phyloP scores from a whole-genome alignment of 1,284 basidiomycete genomes.

The Ceratobasidium sp. region DNA sequence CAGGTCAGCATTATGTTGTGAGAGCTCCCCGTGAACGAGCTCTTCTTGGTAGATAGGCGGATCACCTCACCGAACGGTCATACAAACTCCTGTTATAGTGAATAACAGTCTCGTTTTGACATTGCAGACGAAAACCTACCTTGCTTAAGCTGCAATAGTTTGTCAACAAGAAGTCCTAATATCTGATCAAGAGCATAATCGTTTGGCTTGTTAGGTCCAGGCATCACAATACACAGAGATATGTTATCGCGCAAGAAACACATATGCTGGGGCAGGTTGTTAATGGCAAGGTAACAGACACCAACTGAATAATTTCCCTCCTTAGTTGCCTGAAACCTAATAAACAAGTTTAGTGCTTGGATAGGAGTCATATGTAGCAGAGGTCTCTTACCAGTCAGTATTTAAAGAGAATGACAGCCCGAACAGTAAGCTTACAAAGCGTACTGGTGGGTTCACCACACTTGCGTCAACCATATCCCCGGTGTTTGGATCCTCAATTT shows the following conservation, averaged over 20 bases:
- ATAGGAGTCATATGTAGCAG: not conserved
- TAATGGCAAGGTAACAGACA: slow-evolving; percentile 3
- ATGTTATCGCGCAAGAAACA: slow-evolving; percentile 18
- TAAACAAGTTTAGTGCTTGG: not conserved
- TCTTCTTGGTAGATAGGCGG: not conserved
- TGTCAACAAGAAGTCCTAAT: slow-evolving; percentile 3
- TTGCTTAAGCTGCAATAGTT: slow-evolving; percentile 13
- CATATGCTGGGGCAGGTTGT: slow-evolving; percentile 24
- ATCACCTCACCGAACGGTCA: not conserved
- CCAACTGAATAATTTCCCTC: slow-evolving; percentile 8
- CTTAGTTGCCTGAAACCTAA: slow-evolving; percentile 19
- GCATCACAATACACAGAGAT: slow-evolving; percentile 1
- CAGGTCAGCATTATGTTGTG: not conserved
- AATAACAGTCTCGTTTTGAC: not conserved
- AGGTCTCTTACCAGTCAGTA: not conserved
- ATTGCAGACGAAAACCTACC: not conserved
- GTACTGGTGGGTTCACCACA: not conserved
- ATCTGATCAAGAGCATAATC: slow-evolving; percentile 20
- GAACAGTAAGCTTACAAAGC: slow-evolving; percentile 6
- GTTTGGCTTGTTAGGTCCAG: slow-evolving; percentile 20
- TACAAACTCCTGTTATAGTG: not conserved
- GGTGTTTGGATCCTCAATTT: not conserved
- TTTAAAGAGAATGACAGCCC: slow-evolving; percentile 5
- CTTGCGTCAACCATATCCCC: not conserved
- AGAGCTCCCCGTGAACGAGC: not conserved